Conservation (phyloP, 768 basidiomycete genomes). For the Mycena latifolia region DNA sequence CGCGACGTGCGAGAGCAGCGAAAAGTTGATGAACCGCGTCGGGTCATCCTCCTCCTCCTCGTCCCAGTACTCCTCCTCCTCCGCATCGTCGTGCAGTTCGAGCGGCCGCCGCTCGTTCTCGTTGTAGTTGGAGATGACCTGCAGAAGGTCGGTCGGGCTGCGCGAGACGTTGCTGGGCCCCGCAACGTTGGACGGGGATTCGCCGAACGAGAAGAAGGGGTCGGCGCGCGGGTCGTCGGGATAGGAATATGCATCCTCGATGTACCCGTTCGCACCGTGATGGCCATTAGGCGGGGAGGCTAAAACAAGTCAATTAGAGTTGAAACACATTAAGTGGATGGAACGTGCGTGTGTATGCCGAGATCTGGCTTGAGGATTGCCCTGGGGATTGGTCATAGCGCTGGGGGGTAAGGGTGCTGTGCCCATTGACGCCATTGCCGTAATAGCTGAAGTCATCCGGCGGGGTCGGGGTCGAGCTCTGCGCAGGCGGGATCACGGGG, state of each 20-base stretch:
- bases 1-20: constrained; percentile 89
- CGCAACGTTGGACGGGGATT: constrained; percentile 30
- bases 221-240: constrained; percentile 29
- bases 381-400: neutral
- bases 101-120: constrained; percentile 47
- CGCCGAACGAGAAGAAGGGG: constrained; percentile 36
- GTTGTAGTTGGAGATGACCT: constrained; percentile 47
- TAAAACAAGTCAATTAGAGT: no score
- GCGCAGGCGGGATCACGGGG: constrained; percentile 11
- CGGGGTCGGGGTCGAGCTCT: neutral
- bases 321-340: no score
- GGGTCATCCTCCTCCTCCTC: constrained; percentile 78
- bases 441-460: constrained; percentile 1
- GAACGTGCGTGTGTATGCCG: constrained; percentile 12
- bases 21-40: constrained; percentile 87
- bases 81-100: constrained; percentile 59
- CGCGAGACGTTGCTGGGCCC: constrained; percentile 38
- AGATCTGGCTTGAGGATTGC: no score
- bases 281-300: constrained; percentile 12
- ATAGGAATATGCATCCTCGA: constrained; percentile 21
- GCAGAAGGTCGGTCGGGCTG: constrained; percentile 42
- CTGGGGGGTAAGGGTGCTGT: neutral
- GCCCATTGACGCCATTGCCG: neutral
- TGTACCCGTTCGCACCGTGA: constrained; percentile 1
- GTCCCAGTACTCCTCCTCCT: constrained; percentile 64